phyloP scores from a whole-genome alignment of 2,329 filamentous ascomycete genomes.

The Pseudogymnoascus sp. region DNA sequence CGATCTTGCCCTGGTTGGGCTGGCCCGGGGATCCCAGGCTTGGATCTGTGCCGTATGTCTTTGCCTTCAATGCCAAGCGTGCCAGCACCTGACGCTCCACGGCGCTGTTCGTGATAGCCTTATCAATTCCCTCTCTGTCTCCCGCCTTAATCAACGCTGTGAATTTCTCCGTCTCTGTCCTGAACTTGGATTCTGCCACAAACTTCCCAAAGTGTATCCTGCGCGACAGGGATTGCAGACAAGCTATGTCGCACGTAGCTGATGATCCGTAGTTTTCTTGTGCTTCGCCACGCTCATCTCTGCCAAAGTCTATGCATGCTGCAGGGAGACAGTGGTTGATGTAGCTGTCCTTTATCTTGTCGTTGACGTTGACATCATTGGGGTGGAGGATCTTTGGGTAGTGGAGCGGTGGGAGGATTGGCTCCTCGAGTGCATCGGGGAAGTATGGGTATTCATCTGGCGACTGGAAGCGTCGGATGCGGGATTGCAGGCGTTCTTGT shows the following conservation, averaged over 20 bases:
- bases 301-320: constrained; percentile 71
- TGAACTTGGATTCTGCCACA: constrained; percentile 93
- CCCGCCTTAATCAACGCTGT: constrained; percentile 72
- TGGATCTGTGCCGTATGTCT: constrained; percentile 89
- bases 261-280: constrained; percentile 94
- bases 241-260: constrained; percentile 83
- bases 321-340: constrained; percentile 73
- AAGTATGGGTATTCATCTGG: constrained; percentile 99
- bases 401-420: constrained; percentile 78
- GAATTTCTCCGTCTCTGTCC: constrained; percentile 71
- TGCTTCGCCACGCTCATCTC: constrained; percentile 71
- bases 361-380: constrained; percentile 88
- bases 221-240: constrained; percentile 80
- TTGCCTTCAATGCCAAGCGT: constrained; percentile 76
- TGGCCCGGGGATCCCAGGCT: constrained; percentile 45
- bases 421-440: constrained; percentile 66
- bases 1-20: constrained; percentile 67
- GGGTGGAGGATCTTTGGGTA: constrained; percentile 84
- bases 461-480: constrained; percentile 88
- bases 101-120: constrained; percentile 79
- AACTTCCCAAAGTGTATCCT: constrained; percentile 98
- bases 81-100: constrained; percentile 92
- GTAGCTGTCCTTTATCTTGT: constrained; percentile 79
- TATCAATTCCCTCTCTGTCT: constrained; percentile 75
- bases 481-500: constrained; percentile 84